These are phyloP conservation scores for Cystobasidium tubakii DNA, from an alignment of 768 basidiomycete genomes.

Conservation along the genomic window DNA sequence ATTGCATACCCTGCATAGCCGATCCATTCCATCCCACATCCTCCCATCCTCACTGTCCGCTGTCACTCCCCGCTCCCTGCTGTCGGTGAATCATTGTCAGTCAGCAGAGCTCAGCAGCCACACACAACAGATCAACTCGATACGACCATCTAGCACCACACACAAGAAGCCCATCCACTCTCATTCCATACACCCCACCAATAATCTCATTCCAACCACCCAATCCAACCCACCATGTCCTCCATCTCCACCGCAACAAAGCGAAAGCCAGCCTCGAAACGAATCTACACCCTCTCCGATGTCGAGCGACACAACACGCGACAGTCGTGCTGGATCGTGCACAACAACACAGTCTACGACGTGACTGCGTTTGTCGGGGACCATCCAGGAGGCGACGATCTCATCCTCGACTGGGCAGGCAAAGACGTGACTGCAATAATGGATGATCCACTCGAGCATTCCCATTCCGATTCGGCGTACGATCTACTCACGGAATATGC, in stretches of 20 bases:
- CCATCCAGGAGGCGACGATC: slow-evolving; percentile 92
- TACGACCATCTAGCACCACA: not conserved
- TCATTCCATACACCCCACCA: slow-evolving; percentile 5
- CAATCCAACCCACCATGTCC: slow-evolving; percentile 22
- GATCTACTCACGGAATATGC: slow-evolving; percentile 82
- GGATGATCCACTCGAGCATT: slow-evolving; percentile 73
- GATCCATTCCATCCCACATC: no score
- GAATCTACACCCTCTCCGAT: slow-evolving; percentile 66
- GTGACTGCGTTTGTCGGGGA: slow-evolving; percentile 75
- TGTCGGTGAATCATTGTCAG: no score
- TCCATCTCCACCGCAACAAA: slow-evolving; percentile 26
- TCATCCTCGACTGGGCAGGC: slow-evolving; percentile 75
- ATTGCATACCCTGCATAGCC: no score
- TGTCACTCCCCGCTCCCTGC: no score
- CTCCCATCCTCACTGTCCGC: no score
- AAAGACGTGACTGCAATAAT: slow-evolving; percentile 73
- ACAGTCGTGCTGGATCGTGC: slow-evolving; percentile 73
- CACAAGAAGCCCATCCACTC: not conserved
- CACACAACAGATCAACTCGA: no score
- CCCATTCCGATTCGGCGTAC: slow-evolving; percentile 84
- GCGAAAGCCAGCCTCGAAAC: slow-evolving; percentile 2
- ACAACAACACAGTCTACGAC: slow-evolving; percentile 79
- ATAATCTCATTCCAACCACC: slow-evolving; percentile 10
- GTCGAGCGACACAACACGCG: slow-evolving; percentile 60
- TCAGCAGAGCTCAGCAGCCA: no score